Evolutionary conservation across 345 rosid species (phyloP), one percentile per base, ranked within the genome.

Genomic region (Odontarrhena argentea): DNA sequence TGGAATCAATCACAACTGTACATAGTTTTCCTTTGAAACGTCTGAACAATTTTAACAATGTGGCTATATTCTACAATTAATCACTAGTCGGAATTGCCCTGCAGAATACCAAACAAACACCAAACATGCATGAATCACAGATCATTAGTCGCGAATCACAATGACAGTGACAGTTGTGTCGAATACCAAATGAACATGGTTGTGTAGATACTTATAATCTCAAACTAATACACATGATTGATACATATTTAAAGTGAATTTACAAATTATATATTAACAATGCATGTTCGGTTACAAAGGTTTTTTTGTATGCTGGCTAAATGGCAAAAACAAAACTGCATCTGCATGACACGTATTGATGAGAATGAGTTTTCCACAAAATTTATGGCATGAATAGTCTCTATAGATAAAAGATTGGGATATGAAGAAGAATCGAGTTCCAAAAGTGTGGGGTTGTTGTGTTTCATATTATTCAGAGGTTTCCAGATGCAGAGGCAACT

Each of bases 401-500:
- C 28, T 52, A 36, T 13, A 52, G 53, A 36, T 7, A 14, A 49
- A 55, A 55, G 70, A 71, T 35, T 60, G 47, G 53, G 43, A 52
- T 34, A 64, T 22, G 71, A 41, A 65, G 48, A 72, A 57, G 70
- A 72, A 72, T 65, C 60, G 14, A 72, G 71, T 72, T 72, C 76
- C 70, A 64, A 65, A 56, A 42, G 60, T 57, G 70, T 72, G 70
- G 65, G 71, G 59, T 54, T 63, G 59, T 63, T 63, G 75, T 55
- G 55, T 35, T 62, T 35, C 55, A 61, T 30, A 61, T 46, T 28
- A 56, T 48, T 38, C n/a, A 56, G 66, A 72, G 63, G 71, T 58
- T 65, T 47, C 77, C 62, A 73, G 28, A 30, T 67, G 60, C 46
- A 65, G 54, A 65, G 67, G 76, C 71, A 73, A 73, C 55, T 65